phyloP scores from a whole-genome alignment of 257 asterid species.

The Asclepias syriaca region DNA sequence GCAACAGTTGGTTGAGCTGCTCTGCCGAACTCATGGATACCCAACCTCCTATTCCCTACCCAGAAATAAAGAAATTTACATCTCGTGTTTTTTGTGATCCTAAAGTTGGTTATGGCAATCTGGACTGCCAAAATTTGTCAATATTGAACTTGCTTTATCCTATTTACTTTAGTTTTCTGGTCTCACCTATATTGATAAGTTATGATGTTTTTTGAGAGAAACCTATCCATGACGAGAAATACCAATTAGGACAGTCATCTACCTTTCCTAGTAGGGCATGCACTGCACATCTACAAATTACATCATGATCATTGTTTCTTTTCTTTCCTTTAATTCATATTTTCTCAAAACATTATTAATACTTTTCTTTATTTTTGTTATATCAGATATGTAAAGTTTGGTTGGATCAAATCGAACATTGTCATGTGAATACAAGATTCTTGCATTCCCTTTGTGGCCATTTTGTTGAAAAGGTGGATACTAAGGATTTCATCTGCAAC shows the following conservation, averaged over 20 bases:
- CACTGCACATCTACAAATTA: neutral
- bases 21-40: neutral
- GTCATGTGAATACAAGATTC: slow-evolving; percentile 59
- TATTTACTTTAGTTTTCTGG: neutral
- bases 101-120: neutral
- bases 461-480: slow-evolving; percentile 33
- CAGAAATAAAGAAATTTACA: neutral
- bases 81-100: neutral
- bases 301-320: neutral
- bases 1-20: neutral
- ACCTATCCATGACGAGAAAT: neutral
- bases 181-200: neutral
- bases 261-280: slow-evolving; percentile 1
- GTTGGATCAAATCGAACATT: slow-evolving; percentile 69
- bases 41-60: neutral
- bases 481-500: slow-evolving; percentile 51
- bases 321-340: neutral
- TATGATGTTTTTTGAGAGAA: neutral
- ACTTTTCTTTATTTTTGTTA: neutral
- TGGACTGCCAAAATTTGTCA: neutral
- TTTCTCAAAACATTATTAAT: neutral
- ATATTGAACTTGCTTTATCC: neutral
- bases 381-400: slow-evolving; percentile 79
- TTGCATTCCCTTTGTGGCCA: slow-evolving; percentile 67
- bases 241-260: neutral